Base-by-base conservation (phyloP, 306 rosid species). In the Cajanus cajan region DNA sequence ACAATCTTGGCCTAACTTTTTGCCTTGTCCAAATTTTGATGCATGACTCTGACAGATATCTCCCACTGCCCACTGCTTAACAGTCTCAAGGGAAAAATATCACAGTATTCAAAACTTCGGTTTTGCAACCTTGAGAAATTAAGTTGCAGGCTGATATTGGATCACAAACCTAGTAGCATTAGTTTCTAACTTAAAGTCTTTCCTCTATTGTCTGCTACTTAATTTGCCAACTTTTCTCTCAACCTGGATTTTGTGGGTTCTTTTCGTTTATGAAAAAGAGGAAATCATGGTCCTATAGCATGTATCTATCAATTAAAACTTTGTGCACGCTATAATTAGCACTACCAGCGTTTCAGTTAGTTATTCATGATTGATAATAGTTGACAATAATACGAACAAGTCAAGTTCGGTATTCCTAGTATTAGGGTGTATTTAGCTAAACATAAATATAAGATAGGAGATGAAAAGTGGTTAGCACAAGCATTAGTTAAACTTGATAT, bases 11-110 rank as follows among this genome's bases (percentile, higher is more conserved):
- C 85, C 85, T 71, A 71, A 80, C 82, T 4, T 54, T 76, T 76
- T 80, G 85, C 73, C 85, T 80, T 76, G 85, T 39, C 82, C 44
- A 75, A 22, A 54, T 70, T 64, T 75, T 52, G 47, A 76, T 75
- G 16, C 37, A 21, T 68, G 86, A 78, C 15, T 74, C 36, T 2
- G 70, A 73, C 83, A 83, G 55, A 34, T 72, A 78, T 61, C 78
- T 71, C 44, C 79, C 74, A 58, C 68, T 58, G 59, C 73, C 78
- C 82, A 81, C 57, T 67, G 22, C 19, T 59, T 70, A 59, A 48
- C 40, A 43, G 31, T 43, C 8, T 44, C 13, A 11, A 66, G 3
- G 36, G 15, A 13, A 13, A 22, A 24, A 52, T 6, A 61, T 45
- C 65, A 50, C 12, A 13, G 44, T 19, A 58, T 47, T 68, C 24